Conservation (phyloP, 108 stramenopile species). For the Stephanodiscus triporus region DNA sequence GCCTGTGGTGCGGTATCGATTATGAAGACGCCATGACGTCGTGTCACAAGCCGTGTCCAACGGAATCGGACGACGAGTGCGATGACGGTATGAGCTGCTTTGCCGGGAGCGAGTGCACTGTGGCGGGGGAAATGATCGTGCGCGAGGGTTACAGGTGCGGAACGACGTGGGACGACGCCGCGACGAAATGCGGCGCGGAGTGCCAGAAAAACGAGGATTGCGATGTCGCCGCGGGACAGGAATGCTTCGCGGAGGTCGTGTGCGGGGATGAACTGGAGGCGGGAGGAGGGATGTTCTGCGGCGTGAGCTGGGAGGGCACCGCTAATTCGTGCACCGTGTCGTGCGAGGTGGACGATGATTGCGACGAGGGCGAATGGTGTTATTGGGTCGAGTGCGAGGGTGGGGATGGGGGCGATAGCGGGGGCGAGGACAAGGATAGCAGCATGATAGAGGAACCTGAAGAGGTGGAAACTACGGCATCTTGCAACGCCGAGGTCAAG, state of each 20-base stretch:
- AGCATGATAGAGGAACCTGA: conserved; percentile 1
- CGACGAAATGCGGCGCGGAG: conserved; percentile 25
- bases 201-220: conserved; percentile 48
- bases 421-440: neutral
- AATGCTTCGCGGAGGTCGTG: conserved; percentile 40
- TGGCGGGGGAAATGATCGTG: conserved; percentile 39
- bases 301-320: conserved; percentile 21
- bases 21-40: conserved; percentile 35
- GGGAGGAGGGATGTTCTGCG: conserved; percentile 34
- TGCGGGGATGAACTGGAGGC: conserved; percentile 18
- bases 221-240: conserved; percentile 13
- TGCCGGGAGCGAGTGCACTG: conserved; percentile 33
- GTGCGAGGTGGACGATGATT: conserved; percentile 48
- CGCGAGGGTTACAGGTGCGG: conserved; percentile 42
- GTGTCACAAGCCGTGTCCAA: conserved; percentile 37
- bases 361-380: conserved; percentile 21
- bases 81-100: conserved; percentile 48
- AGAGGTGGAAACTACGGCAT: conserved; percentile 12
- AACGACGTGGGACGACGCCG: conserved; percentile 27
- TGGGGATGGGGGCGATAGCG: neutral
- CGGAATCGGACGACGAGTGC: conserved; percentile 40
- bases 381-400: conserved; percentile 34
- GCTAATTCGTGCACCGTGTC: conserved; percentile 12
- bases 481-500: conserved; percentile 44
- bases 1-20: conserved; percentile 35